phyloP scores from a whole-genome alignment of 176 grass and related monocot species.

The Bothriochloa decipiens region DNA sequence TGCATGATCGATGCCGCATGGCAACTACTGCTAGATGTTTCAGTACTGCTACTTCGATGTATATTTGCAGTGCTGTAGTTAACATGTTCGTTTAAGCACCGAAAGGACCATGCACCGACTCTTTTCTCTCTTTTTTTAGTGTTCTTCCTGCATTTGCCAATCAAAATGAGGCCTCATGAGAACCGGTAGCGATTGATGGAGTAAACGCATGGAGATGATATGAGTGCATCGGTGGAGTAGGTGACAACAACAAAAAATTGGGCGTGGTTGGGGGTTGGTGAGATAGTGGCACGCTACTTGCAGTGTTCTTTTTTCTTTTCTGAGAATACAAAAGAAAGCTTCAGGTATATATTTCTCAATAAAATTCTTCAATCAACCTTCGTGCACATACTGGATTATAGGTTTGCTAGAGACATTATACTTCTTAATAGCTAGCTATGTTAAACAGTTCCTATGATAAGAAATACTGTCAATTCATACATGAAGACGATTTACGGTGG shows the following conservation, averaged over 20 bases:
- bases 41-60: background rate
- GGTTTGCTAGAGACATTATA: background rate
- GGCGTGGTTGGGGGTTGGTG: constrained; percentile 1
- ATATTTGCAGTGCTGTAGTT: background rate
- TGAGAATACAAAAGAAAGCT: background rate
- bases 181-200: background rate
- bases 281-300: constrained; percentile 31
- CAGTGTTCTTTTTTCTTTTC: background rate
- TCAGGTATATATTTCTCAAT: background rate
- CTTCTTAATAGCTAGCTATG: too few relatives aligned
- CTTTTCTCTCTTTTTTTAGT: background rate
- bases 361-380: background rate
- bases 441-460: too few relatives aligned
- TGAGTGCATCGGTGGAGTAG: background rate
- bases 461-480: too few relatives aligned
- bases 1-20: constrained; percentile 28
- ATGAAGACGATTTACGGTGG: too few relatives aligned
- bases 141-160: background rate
- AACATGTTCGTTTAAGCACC: background rate
- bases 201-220: background rate
- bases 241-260: background rate
- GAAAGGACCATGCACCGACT: background rate
- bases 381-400: background rate
- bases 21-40: background rate
- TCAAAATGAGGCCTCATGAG: constrained; percentile 4